Conservation (phyloP, 202 grass and related monocot genomes). For the Schoenoplectus triqueter region DNA sequence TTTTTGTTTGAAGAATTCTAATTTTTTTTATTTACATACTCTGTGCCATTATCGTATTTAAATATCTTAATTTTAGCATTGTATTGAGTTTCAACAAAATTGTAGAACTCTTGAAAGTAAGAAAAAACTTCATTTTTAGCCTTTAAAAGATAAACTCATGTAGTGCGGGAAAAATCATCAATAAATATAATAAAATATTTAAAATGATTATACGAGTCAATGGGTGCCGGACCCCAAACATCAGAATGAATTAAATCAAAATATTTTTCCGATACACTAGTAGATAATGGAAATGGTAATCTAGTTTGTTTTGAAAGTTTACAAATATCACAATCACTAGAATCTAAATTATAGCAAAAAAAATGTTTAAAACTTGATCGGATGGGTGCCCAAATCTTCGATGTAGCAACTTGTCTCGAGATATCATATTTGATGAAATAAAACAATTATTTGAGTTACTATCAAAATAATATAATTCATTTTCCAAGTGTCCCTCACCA, state of each 20-base stretch:
- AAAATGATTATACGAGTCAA: background rate
- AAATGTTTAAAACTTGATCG: background rate
- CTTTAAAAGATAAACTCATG: background rate
- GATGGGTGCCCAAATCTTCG: background rate
- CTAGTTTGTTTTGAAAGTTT: background rate
- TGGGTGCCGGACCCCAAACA: background rate
- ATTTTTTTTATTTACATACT: background rate
- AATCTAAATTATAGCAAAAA: background rate
- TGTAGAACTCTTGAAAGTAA: background rate
- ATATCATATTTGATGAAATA: background rate
- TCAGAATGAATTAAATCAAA: background rate
- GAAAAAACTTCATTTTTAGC: background rate
- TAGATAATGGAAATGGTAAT: background rate
- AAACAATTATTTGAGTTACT: background rate
- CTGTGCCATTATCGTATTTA: background rate
- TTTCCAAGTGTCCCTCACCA: background rate
- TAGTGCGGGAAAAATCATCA: background rate
- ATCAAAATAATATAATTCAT: background rate
- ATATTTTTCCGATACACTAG: background rate
- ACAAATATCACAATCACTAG: background rate
- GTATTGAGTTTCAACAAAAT: background rate
- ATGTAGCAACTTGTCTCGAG: background rate
- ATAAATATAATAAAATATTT: background rate
- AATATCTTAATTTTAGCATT: background rate
- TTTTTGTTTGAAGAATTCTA: background rate